Percentiles rank a stretch among this genome's conserved stretches.
These are phyloP conservation scores for Sphaerobolus stellatus DNA, from an alignment of 1,284 basidiomycete species.

Conservation along the genomic window DNA sequence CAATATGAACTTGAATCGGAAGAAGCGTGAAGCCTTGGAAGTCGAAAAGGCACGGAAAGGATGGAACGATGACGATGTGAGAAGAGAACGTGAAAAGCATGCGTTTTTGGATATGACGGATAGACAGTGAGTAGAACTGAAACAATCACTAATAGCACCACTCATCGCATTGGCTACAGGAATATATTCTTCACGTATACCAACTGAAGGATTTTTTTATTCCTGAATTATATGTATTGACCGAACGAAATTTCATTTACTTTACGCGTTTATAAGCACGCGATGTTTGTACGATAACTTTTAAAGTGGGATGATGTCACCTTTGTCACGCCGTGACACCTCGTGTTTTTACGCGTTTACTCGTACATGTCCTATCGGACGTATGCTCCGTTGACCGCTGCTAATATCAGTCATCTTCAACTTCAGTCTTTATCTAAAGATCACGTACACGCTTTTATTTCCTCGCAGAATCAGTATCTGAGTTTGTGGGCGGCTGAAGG, in stretches of 20 bases:
- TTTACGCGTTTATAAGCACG: too few species aligned
- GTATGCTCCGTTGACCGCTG: background rate
- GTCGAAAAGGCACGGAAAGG: conserved; percentile 46
- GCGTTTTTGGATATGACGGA: conserved; percentile 68
- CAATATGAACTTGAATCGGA: conserved; percentile 54
- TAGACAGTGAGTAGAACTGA: conserved; percentile 44
- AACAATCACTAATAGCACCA: background rate
- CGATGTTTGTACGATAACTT: too few species aligned
- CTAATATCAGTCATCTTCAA: background rate
- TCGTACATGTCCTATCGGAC: background rate
- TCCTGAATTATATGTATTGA: background rate
- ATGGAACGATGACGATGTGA: conserved; percentile 58
- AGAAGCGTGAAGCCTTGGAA: conserved; percentile 45
- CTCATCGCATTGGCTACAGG: conserved; percentile 15
- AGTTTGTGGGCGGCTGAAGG: conserved; percentile 16
- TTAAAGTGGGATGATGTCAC: too few species aligned
- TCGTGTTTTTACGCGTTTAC: too few species aligned
- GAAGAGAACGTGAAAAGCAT: conserved; percentile 53
- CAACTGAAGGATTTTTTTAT: conserved; percentile 18
- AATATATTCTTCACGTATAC: conserved; percentile 39
- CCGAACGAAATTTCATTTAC: too few species aligned
- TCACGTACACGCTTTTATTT: conserved; percentile 17
- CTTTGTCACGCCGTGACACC: too few species aligned
- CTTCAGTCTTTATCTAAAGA: conserved; percentile 2
- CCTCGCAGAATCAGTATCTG: conserved; percentile 14